Evolutionary conservation across 2,329 filamentous ascomycete species (phyloP).

Genomic region (Dothideomycetes sp.): DNA sequence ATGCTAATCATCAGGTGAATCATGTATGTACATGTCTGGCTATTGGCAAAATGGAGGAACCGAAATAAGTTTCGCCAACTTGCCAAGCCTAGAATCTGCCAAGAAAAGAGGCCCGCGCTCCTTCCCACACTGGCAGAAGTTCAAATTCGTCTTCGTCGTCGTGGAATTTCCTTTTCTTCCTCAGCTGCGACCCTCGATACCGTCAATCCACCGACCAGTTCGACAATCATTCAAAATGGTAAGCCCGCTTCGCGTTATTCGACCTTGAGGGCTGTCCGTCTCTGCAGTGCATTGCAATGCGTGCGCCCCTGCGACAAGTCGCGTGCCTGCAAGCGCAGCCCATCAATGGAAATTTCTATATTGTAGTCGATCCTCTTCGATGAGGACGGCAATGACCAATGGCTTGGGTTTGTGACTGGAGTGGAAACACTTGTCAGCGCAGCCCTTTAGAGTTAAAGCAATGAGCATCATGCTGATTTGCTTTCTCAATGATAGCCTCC

Average conservation of each 20-base stretch:
- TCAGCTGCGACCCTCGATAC: constrained; percentile 10
- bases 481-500: constrained; percentile 99
- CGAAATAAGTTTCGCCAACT: no score
- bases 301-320: constrained; percentile 4
- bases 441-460: constrained; percentile 83
- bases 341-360: constrained; percentile 12
- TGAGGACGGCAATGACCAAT: constrained; percentile 19
- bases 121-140: no score
- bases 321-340: constrained; percentile 12
- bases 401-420: constrained; percentile 46
- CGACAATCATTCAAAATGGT: constrained; percentile 14
- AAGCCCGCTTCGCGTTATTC: constrained; percentile 7
- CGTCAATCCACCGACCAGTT: constrained; percentile 12
- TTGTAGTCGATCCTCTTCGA: constrained; percentile 10
- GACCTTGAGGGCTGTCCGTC: constrained; percentile 8
- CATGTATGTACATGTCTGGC: no score
- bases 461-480: constrained; percentile 84
- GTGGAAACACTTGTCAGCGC: constrained; percentile 44
- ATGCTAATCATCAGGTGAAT: no score
- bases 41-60: no score
- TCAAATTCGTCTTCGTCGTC: constrained; percentile 1
- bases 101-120: no score
- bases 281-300: constrained; percentile 11
- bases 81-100: no score
- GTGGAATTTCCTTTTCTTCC: constrained; percentile 1